phyloP scores from a whole-genome alignment of 2,329 filamentous ascomycete genomes.

The Diaporthe eres region DNA sequence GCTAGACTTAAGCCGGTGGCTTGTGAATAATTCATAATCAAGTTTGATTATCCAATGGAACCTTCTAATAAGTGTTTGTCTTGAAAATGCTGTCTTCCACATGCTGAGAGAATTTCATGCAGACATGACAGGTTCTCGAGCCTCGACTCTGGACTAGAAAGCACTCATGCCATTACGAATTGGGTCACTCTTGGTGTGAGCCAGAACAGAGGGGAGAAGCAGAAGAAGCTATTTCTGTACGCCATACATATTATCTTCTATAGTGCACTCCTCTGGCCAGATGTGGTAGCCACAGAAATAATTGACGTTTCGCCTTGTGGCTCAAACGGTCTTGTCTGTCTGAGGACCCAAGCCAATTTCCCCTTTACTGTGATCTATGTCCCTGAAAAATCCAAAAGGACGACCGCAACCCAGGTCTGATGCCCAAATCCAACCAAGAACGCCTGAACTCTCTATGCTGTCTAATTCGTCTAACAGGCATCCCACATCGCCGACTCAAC shows the following conservation, averaged over 20 bases:
- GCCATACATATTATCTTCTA: neutral
- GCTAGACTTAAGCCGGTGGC: neutral
- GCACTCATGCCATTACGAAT: neutral
- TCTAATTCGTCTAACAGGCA: slow-evolving; percentile 28
- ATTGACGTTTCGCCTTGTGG: neutral
- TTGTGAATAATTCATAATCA: neutral
- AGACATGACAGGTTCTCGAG: neutral
- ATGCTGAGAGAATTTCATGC: neutral
- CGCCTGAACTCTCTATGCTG: slow-evolving; percentile 30
- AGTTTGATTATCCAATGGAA: neutral
- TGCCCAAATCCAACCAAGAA: neutral
- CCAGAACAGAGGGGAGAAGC: neutral
- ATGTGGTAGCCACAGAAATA: neutral
- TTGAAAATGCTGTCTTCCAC: neutral
- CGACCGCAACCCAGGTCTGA: neutral
- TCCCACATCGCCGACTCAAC: neutral
- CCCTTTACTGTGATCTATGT: neutral
- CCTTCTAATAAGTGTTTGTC: no score
- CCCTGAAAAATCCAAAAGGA: neutral
- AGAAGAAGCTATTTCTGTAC: neutral
- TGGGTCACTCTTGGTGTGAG: neutral
- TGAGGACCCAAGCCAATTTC: neutral
- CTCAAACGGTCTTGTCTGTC: neutral
- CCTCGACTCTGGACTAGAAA: no score
- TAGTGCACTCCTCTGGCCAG: neutral